Conservation (phyloP, 805 yeast genomes). For the Cyberlindnera meyerae region DNA sequence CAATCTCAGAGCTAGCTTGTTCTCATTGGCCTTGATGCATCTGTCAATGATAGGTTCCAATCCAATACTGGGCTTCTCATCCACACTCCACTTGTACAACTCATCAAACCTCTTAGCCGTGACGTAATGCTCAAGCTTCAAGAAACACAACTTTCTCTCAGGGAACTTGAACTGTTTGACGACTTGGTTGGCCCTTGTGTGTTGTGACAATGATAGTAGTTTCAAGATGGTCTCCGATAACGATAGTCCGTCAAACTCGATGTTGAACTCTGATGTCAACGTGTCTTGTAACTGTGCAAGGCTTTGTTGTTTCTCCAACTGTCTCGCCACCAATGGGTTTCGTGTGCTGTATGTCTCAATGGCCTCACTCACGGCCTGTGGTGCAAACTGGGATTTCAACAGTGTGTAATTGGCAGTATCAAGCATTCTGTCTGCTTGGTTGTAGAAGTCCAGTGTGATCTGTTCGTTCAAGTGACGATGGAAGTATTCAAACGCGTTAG, state of each 20-base stretch:
- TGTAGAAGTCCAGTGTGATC: conserved; percentile 48
- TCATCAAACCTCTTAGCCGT: conserved; percentile 47
- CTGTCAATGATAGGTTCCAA: conserved; percentile 47
- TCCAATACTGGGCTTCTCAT: conserved; percentile 64
- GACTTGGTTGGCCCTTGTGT: conserved; percentile 42
- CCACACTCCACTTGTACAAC: conserved; percentile 46
- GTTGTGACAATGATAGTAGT: conserved; percentile 45
- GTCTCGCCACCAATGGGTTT: conserved; percentile 32
- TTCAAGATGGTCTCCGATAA: conserved; percentile 43
- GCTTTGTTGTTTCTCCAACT: conserved; percentile 40
- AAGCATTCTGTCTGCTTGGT: conserved; percentile 56
- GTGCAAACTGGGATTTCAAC: conserved; percentile 12
- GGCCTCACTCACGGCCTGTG: conserved; percentile 20
- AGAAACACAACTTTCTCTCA: conserved; percentile 52
- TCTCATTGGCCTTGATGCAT: conserved; percentile 14
- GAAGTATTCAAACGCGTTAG: conserved; percentile 30
- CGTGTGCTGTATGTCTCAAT: conserved; percentile 25
- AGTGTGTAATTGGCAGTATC: conserved; percentile 43
- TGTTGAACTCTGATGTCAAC: conserved; percentile 37
- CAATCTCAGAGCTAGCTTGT: conserved; percentile 16
- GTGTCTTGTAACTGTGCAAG: conserved; percentile 41
- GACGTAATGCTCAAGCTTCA: conserved; percentile 45
- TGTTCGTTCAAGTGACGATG: conserved; percentile 30
- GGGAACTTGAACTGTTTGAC: conserved; percentile 50
- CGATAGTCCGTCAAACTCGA: conserved; percentile 38